A percentile compares a stretch with the other conserved stretches of the same genome.
Conservation (phyloP, 345 rosid genomes). For the Moringa oleifera region DNA sequence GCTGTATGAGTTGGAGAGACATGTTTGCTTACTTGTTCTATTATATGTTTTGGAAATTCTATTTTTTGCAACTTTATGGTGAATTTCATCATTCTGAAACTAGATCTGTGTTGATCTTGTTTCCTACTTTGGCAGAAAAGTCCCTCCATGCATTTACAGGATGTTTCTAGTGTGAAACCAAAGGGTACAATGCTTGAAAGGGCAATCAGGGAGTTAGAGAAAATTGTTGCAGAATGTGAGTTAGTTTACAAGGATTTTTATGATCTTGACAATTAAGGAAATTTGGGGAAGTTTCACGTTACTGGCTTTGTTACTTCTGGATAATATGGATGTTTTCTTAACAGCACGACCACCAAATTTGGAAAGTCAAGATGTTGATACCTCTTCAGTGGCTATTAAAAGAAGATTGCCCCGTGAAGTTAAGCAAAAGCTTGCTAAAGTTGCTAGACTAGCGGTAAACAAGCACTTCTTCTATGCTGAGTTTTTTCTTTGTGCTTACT, state of each 20-base stretch:
- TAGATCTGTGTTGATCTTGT: slow-evolving; percentile 3
- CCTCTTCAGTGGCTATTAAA: slow-evolving; percentile 23
- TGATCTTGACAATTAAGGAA: neutral
- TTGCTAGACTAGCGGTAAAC: slow-evolving; percentile 34
- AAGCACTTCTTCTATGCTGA: neutral
- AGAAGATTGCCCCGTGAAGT: slow-evolving; percentile 35
- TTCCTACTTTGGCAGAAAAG: slow-evolving; percentile 21
- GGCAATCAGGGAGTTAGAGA: slow-evolving; percentile 38
- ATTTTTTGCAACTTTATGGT: neutral
- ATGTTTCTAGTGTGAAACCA: slow-evolving; percentile 17
- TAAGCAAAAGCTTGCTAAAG: slow-evolving; percentile 42
- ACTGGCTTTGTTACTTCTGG: neutral
- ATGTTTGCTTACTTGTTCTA: no score
- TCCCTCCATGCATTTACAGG: slow-evolving; percentile 9
- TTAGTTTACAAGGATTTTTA: slow-evolving; percentile 3
- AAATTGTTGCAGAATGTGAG: slow-evolving; percentile 36
- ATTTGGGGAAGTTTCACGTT: slow-evolving; percentile 1
- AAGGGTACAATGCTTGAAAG: slow-evolving; percentile 32
- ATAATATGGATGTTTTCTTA: neutral
- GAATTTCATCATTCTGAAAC: slow-evolving; percentile 8
- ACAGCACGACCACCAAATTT: slow-evolving; percentile 25
- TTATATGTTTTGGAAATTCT: no score
- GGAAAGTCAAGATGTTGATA: slow-evolving; percentile 25
- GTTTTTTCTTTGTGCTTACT: neutral
- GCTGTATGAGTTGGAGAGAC: no score